Base-by-base conservation (phyloP, 768 basidiomycete genomes). In the Mycena chlorophos region DNA sequence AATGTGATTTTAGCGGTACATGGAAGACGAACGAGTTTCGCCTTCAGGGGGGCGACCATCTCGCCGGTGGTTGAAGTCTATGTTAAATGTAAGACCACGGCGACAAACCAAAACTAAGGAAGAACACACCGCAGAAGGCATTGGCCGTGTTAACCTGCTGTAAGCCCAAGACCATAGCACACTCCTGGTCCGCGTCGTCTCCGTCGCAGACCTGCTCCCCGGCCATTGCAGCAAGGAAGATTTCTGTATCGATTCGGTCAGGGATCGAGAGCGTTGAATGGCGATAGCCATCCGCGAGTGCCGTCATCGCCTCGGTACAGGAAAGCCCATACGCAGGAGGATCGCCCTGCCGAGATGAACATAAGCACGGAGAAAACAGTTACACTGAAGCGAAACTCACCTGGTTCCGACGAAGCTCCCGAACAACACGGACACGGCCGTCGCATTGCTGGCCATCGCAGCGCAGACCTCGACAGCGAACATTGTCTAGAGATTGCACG, bases 241-340 rank as follows among this genome's bases (percentile, higher is more conserved):
- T 28, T 5, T 12, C 12, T 25, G 19, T 25, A 8, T 47, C 46
- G 46, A 47, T 28, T 16, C 26, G 19, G 6, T 47, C 46, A 6
- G 19, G 46, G 4, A 47, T 47, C 17, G 19, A n/a, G 46, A 22
- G 46, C n/a, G 46, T 47, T 47, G 46, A 47, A 25, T 47, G 46
- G 8, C n/a, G 8, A n/a, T 17, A 47, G 19, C 23, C 46, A 5
- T 12, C 26, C 4, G 26, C 19, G 5, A 26, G 10, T 4, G 23
- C 17, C 22, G 26, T 4, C 5, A n/a, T 17, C 17, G 16, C 19
- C 17, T 23, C 26, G 26, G 46, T 23, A 25, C 46, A 47, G 19
- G 46, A 19, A 4, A 47, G 26, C 19, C 46, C 46, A 23, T 47
- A n/a, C 12, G 12, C n/a, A 37, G n/a, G n/a, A n/a, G n/a, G n/a